These are phyloP conservation scores for Coemansia sp. DNA, from an alignment of 192 early-diverging fungal species.

Conservation along the genomic window DNA sequence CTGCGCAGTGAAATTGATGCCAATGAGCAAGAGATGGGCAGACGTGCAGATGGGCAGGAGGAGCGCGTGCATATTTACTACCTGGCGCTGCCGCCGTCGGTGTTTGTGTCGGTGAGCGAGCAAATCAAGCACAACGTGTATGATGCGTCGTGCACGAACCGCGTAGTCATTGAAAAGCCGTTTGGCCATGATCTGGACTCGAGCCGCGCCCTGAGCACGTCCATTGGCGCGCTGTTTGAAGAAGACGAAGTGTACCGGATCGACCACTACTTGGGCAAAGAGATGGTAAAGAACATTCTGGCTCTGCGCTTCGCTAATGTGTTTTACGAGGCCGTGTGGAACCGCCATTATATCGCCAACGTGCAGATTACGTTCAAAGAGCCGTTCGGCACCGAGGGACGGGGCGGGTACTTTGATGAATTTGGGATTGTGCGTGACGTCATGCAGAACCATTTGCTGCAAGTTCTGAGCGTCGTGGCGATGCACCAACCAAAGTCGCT, in stretches of 20 bases:
- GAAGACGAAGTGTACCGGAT: slow-evolving; percentile 98
- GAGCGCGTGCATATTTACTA: slow-evolving; percentile 81
- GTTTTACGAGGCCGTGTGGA: slow-evolving; percentile 92
- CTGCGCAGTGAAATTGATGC: slow-evolving; percentile 62
- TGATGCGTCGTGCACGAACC: slow-evolving; percentile 62
- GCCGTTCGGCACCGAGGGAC: slow-evolving; percentile 92
- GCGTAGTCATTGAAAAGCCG: slow-evolving; percentile 95
- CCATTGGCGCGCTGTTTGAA: slow-evolving; percentile 71
- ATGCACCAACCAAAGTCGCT: slow-evolving; percentile 91
- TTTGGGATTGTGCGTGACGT: slow-evolving; percentile 99
- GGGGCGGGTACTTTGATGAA: slow-evolving; percentile 99
- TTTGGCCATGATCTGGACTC: slow-evolving; percentile 92
- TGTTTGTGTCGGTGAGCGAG: slow-evolving; percentile 82
- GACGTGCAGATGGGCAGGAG: slow-evolving; percentile 65
- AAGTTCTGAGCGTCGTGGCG: slow-evolving; percentile 89
- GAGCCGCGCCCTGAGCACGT: slow-evolving; percentile 66
- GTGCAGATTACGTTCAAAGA: slow-evolving; percentile 99
- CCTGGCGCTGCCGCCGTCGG: slow-evolving; percentile 93
- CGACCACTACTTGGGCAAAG: slow-evolving; percentile 98
- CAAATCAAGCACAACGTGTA: slow-evolving; percentile 74
- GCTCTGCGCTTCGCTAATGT: slow-evolving; percentile 91
- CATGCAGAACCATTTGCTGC: slow-evolving; percentile 89
- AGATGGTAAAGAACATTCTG: slow-evolving; percentile 99
- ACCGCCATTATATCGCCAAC: slow-evolving; percentile 81
- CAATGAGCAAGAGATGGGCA: slow-evolving; percentile 32